Conservation (phyloP, 208 protist species). For the Leishmania arabica region DNA sequence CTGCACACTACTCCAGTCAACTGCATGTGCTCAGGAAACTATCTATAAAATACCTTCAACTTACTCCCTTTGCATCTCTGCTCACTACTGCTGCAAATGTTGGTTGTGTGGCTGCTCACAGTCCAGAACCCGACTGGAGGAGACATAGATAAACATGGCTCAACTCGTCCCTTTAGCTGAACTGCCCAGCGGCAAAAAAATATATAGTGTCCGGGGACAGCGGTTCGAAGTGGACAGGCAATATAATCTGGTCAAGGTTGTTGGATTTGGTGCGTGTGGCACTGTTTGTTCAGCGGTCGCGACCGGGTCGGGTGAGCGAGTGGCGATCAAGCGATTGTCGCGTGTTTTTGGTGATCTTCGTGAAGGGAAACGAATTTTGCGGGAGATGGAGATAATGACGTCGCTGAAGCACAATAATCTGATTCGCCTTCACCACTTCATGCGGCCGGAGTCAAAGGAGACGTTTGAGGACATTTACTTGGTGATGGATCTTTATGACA, state of each 20-base stretch:
- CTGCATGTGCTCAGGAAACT: no score
- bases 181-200: slow-evolving; percentile 63
- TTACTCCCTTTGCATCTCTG: slow-evolving; percentile 18
- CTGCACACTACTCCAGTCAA: neutral
- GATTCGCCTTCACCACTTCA: slow-evolving; percentile 85
- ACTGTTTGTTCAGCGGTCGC: slow-evolving; percentile 81
- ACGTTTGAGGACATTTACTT: slow-evolving; percentile 91
- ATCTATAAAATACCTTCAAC: slow-evolving; percentile 3
- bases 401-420: slow-evolving; percentile 95
- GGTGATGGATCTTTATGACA: slow-evolving; percentile 95
- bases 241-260: slow-evolving; percentile 79
- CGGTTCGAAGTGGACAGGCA: slow-evolving; percentile 82
- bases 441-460: slow-evolving; percentile 64
- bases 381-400: slow-evolving; percentile 96
- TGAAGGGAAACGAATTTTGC: slow-evolving; percentile 96
- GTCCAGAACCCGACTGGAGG: neutral
- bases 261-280: slow-evolving; percentile 88
- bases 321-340: slow-evolving; percentile 98
- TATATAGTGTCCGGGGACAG: slow-evolving; percentile 84
- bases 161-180: slow-evolving; percentile 53
- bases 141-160: slow-evolving; percentile 33
- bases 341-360: slow-evolving; percentile 95
- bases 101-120: slow-evolving; percentile 1
- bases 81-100: slow-evolving; percentile 22
- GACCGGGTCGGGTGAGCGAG: slow-evolving; percentile 45